These are phyloP conservation scores for Didymella exigua DNA, from an alignment of 2,329 filamentous ascomycete species.

Conservation along the genomic window DNA sequence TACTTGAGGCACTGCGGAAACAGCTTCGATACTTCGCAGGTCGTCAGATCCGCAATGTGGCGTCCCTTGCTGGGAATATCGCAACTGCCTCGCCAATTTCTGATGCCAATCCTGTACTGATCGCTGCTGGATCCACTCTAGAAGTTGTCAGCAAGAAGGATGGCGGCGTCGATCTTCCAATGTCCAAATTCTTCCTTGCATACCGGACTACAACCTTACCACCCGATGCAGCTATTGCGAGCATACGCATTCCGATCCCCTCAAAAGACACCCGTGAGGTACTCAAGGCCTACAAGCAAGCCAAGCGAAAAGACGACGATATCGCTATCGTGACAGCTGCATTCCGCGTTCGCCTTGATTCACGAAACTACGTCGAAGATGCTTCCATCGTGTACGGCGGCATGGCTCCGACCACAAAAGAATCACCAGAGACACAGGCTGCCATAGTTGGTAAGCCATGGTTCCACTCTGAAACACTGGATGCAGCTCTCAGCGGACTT, in stretches of 20 bases:
- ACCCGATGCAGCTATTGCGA: conserved; percentile 78
- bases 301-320: conserved; percentile 95
- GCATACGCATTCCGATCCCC: conserved; percentile 75
- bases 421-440: conserved; percentile 74
- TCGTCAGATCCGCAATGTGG: conserved; percentile 91
- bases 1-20: conserved; percentile 74
- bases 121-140: conserved; percentile 80
- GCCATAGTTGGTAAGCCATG: conserved; percentile 78
- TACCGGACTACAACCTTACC: conserved; percentile 84
- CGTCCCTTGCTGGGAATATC: conserved; percentile 89
- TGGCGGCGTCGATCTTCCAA: conserved; percentile 64
- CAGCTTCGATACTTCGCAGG: conserved; percentile 94
- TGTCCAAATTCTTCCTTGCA: conserved; percentile 86
- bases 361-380: conserved; percentile 70
- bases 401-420: conserved; percentile 87
- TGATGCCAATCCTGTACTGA: conserved; percentile 88
- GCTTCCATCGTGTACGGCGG: conserved; percentile 87
- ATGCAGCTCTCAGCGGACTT: conserved; percentile 82
- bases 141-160: conserved; percentile 75
- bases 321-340: conserved; percentile 95
- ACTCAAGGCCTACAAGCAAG: conserved; percentile 89
- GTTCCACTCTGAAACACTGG: conserved; percentile 78
- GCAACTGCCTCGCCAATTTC: conserved; percentile 95
- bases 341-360: conserved; percentile 72
- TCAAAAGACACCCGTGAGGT: conserved; percentile 74